Evolutionary conservation across 495 filamentous ascomycete species (phyloP).

Genomic region (Trichodelitschia bisporula): DNA sequence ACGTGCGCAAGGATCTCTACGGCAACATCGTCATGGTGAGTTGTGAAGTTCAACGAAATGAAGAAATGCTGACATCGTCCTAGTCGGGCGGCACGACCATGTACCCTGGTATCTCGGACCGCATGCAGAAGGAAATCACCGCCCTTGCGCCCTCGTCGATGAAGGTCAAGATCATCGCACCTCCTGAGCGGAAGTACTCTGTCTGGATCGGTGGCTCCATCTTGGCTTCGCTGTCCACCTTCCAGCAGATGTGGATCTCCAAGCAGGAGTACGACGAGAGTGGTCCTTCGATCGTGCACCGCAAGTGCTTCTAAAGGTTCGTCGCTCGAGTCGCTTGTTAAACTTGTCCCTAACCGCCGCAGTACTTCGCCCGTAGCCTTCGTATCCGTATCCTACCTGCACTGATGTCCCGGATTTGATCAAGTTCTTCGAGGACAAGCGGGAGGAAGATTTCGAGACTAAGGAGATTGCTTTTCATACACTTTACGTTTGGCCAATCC

Average conservation of each 20-base stretch:
- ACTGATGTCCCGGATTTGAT: too few relatives aligned
- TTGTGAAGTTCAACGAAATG: conserved; percentile 8
- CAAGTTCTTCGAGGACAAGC: too few relatives aligned
- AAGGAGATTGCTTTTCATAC: too few relatives aligned
- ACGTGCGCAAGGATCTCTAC: conserved; percentile 97
- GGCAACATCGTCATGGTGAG: conserved; percentile 99
- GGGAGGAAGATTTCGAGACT: too few relatives aligned
- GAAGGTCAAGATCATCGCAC: conserved; percentile 63
- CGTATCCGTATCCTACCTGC: too few relatives aligned
- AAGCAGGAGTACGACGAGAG: conserved; percentile 99
- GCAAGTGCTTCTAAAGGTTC: conserved; percentile 99
- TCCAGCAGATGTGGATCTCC: conserved; percentile 99
- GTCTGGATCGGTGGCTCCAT: conserved; percentile 99
- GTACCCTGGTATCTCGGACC: conserved; percentile 99
- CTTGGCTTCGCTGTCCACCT: conserved; percentile 93
- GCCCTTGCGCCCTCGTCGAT: conserved; percentile 91
- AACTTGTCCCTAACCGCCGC: too few relatives aligned
- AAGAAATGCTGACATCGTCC: conserved; percentile 6
- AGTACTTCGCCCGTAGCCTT: too few relatives aligned
- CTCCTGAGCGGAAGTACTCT: conserved; percentile 60
- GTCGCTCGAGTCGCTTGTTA: too few relatives aligned
- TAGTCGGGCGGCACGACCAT: conserved; percentile 97
- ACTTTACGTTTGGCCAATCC: too few relatives aligned
- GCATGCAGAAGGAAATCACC: conserved; percentile 99
- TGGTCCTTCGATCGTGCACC: conserved; percentile 97